Evolutionary conservation across 1,139 yeast genomes (phyloP).

Genomic region (Pichia sp.): DNA sequence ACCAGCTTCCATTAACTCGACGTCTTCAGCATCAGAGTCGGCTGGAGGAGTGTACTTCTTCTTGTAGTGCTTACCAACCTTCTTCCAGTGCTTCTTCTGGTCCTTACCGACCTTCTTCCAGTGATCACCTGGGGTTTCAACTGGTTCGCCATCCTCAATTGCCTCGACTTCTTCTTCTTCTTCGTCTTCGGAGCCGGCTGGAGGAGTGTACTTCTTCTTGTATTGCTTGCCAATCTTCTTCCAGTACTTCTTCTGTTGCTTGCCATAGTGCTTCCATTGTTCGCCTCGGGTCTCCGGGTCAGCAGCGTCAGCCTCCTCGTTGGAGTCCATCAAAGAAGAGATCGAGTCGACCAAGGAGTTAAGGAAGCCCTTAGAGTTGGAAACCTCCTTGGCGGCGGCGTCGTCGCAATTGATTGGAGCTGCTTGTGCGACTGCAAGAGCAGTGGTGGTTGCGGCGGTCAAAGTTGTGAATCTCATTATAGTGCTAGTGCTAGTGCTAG

Average conservation of each 20-base stretch:
- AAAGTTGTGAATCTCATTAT: constrained; percentile 16
- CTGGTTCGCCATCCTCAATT: no score
- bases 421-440: constrained; percentile 15
- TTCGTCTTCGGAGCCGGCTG: no score
- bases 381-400: background rate
- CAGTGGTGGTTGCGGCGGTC: constrained; percentile 14
- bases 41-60: constrained; percentile 22
- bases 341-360: constrained; percentile 4
- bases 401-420: constrained; percentile 12
- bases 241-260: constrained; percentile 15
- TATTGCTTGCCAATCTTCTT: no score
- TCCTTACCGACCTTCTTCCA: no score
- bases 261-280: constrained; percentile 8
- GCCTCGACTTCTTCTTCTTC: background rate
- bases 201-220: no score
- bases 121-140: no score
- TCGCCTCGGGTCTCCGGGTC: constrained; percentile 5
- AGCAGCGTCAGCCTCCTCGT: constrained; percentile 11
- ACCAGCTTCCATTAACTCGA: constrained; percentile 2
- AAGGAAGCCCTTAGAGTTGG: constrained; percentile 7
- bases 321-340: constrained; percentile 3
- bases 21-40: constrained; percentile 16
- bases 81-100: constrained; percentile 16
- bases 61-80: constrained; percentile 18
- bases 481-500: background rate